Evolutionary conservation across 257 asterid genomes (phyloP).

Genomic region (Rauvolfia tetraphylla): DNA sequence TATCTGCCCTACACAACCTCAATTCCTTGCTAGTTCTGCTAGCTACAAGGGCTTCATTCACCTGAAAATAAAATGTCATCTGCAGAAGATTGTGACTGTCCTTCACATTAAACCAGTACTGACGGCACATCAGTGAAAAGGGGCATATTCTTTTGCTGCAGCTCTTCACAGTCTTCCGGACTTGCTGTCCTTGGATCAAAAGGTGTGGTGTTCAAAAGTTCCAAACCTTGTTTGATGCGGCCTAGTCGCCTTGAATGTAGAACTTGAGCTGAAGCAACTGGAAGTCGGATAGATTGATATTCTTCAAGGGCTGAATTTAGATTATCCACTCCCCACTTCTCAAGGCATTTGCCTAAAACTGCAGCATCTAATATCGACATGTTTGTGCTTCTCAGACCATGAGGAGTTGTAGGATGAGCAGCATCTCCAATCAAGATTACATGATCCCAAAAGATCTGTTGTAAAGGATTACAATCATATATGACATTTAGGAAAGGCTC

Average conservation of each 20-base stretch:
- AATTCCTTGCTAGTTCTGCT: not conserved
- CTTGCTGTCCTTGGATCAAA: conserved; percentile 48
- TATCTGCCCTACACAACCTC: not conserved
- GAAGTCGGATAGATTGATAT: conserved; percentile 56
- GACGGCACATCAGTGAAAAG: conserved; percentile 47
- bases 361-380: conserved; percentile 86
- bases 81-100: not conserved
- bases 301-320: conserved; percentile 55
- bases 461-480: conserved; percentile 65
- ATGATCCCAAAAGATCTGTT: conserved; percentile 56
- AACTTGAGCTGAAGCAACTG: conserved; percentile 55
- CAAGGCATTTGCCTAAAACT: conserved; percentile 66
- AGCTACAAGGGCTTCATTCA: not conserved
- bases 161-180: conserved; percentile 42
- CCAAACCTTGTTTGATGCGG: conserved; percentile 60
- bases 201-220: conserved; percentile 30
- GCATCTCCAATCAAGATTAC: conserved; percentile 84
- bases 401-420: conserved; percentile 93
- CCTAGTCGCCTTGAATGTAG: conserved; percentile 63
- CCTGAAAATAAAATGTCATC: not conserved
- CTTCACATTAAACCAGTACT: conserved; percentile 24
- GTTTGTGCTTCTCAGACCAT: conserved; percentile 91
- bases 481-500: conserved; percentile 71
- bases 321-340: conserved; percentile 53
- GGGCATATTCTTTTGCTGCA: conserved; percentile 64